These are phyloP conservation scores for Pythium chondricola DNA, from an alignment of 352 stramenopile genomes.

Conservation along the genomic window DNA sequence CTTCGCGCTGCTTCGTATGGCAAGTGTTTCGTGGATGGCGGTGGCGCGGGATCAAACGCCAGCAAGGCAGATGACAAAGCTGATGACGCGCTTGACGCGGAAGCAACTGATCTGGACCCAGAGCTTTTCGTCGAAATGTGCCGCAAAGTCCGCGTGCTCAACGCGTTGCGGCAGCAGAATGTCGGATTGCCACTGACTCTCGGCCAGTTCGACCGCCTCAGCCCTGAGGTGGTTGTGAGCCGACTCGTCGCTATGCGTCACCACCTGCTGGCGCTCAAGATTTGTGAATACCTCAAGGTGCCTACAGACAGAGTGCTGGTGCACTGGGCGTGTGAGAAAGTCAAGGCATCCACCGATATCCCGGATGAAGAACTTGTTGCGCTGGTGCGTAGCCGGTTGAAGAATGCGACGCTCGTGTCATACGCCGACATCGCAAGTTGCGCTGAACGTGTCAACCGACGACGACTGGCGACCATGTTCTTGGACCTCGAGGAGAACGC, in stretches of 20 bases:
- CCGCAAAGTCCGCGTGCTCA: conserved; percentile 87
- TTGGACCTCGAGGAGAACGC: conserved; percentile 84
- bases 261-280: conserved; percentile 88
- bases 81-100: conserved; percentile 9
- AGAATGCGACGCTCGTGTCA: conserved; percentile 70
- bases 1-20: conserved; percentile 71
- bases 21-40: conserved; percentile 40
- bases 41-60: conserved; percentile 33
- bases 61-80: background rate
- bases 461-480: conserved; percentile 86
- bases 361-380: conserved; percentile 79
- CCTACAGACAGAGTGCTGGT: conserved; percentile 86
- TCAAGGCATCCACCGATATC: conserved; percentile 52
- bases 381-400: conserved; percentile 79
- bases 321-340: conserved; percentile 88
- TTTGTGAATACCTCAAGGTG: conserved; percentile 86
- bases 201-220: conserved; percentile 76
- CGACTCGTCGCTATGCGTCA: conserved; percentile 78
- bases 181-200: conserved; percentile 81
- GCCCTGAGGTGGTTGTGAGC: conserved; percentile 80
- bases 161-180: conserved; percentile 75
- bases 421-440: conserved; percentile 82
- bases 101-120: conserved; percentile 41
- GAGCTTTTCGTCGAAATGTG: conserved; percentile 88
- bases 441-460: conserved; percentile 72